Percentiles rank a stretch among this genome's conserved stretches.
Evolutionary conservation across 192 early-diverging fungal genomes (phyloP).

Genomic region (Entomortierella chlamydospora): DNA sequence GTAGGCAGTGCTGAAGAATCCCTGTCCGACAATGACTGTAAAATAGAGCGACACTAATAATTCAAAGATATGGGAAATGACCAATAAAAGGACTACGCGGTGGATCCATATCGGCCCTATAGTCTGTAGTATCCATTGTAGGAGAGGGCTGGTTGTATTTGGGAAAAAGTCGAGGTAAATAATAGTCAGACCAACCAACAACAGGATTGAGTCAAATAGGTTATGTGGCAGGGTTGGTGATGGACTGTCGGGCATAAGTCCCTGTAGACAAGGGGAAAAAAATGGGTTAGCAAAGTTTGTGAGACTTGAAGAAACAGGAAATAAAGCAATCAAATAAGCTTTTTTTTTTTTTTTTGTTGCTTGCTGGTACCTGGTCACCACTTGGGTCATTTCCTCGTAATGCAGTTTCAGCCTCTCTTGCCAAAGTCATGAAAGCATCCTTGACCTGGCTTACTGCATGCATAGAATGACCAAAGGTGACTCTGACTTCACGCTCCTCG

Average conservation of each 20-base stretch:
- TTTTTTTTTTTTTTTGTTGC: not conserved
- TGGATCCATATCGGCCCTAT: slow-evolving; percentile 14
- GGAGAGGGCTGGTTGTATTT: slow-evolving; percentile 36
- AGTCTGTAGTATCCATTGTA: slow-evolving; percentile 25
- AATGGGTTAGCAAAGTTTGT: too few relatives aligned
- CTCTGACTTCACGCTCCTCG: slow-evolving; percentile 32
- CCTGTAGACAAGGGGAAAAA: not conserved
- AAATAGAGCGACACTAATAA: slow-evolving; percentile 28
- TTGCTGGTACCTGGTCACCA: slow-evolving; percentile 13
- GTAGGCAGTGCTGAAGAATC: slow-evolving; percentile 14
- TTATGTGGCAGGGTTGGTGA: slow-evolving; percentile 13
- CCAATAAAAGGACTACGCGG: slow-evolving; percentile 1
- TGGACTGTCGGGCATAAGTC: slow-evolving; percentile 38
- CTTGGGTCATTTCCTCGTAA: slow-evolving; percentile 20
- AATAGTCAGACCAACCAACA: not conserved
- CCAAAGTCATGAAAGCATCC: slow-evolving; percentile 18
- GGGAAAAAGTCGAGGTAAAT: slow-evolving; percentile 46
- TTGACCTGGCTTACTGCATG: slow-evolving; percentile 44
- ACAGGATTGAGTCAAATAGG: not conserved
- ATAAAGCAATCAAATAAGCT: too few relatives aligned
- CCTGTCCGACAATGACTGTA: slow-evolving; percentile 23
- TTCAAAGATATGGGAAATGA: slow-evolving; percentile 18
- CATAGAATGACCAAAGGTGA: slow-evolving; percentile 36
- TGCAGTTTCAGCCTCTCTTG: slow-evolving; percentile 39
- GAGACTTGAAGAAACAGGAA: not conserved